Evolutionary conservation across 2,329 filamentous ascomycete genomes (phyloP).

Genomic region (Cordyceps javanica): DNA sequence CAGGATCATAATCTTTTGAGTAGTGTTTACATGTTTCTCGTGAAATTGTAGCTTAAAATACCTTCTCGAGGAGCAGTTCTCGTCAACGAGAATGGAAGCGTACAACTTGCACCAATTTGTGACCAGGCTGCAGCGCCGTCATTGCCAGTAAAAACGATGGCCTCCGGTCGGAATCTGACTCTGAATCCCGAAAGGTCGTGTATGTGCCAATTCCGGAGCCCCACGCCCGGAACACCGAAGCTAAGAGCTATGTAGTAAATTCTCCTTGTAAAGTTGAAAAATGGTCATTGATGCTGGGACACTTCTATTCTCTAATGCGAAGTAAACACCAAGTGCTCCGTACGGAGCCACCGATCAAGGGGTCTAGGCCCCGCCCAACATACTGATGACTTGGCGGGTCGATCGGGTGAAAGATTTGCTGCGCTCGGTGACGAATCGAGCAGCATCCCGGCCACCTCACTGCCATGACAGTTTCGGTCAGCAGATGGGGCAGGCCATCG

Average conservation of each 20-base stretch:
- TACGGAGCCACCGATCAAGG: background rate
- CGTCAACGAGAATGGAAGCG: too few species aligned
- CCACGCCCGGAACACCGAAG: background rate
- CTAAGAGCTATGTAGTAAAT: background rate
- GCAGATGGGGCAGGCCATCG: background rate
- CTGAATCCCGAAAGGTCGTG: background rate
- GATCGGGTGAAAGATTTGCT: background rate
- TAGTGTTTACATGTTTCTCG: too few species aligned
- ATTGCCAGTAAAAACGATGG: background rate
- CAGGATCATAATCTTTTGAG: too few species aligned
- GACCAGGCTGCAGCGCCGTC: too few species aligned
- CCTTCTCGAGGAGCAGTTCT: too few species aligned
- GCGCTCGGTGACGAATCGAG: conserved; percentile 1
- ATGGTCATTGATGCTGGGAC: background rate
- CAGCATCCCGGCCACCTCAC: background rate
- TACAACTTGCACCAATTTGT: too few species aligned
- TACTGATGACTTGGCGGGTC: background rate
- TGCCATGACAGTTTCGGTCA: background rate
- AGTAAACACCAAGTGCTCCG: background rate
- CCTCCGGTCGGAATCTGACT: background rate
- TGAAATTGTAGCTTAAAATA: too few species aligned
- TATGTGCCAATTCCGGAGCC: background rate
- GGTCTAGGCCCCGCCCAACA: background rate
- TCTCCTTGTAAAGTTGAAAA: background rate
- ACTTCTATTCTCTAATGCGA: too few species aligned